Percentiles rank a stretch among this genome's conserved stretches.
phyloP scores from a whole-genome alignment of 2,329 filamentous ascomycete genomes.

The Xylariaceae sp. region DNA sequence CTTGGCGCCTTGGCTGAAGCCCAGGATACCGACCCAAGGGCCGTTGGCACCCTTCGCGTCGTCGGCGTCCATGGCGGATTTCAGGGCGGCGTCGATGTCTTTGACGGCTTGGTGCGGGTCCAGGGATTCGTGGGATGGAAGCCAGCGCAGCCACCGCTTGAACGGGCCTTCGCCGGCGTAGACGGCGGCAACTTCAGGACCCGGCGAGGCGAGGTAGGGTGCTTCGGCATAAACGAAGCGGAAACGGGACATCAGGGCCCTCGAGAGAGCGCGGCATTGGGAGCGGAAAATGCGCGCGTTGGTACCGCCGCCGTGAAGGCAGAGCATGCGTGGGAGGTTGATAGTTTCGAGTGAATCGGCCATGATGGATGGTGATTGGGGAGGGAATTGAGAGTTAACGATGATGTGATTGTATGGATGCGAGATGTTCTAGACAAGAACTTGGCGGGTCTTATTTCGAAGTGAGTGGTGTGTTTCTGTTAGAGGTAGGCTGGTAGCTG shows the following conservation, averaged over 20 bases:
- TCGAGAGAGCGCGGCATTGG: slow-evolving; percentile 55
- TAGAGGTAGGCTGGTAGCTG: no score
- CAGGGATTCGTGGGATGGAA: slow-evolving; percentile 45
- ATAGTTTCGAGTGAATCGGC: slow-evolving; percentile 6
- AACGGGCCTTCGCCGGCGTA: slow-evolving; percentile 65
- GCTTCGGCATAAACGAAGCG: slow-evolving; percentile 69
- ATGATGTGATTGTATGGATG: background rate
- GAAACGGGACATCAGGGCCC: slow-evolving; percentile 50
- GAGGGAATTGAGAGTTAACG: background rate
- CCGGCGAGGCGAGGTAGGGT: slow-evolving; percentile 58
- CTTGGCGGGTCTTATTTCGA: no score
- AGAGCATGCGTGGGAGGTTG: slow-evolving; percentile 62
- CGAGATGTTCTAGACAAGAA: no score
- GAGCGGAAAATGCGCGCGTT: slow-evolving; percentile 64
- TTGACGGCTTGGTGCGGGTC: slow-evolving; percentile 40
- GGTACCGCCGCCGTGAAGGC: slow-evolving; percentile 74
- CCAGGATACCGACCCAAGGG: slow-evolving; percentile 55
- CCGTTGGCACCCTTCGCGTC: slow-evolving; percentile 46
- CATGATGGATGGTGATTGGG: background rate
- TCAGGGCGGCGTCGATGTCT: slow-evolving; percentile 38
- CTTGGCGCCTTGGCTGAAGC: slow-evolving; percentile 64
- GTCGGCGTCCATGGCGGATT: slow-evolving; percentile 48
- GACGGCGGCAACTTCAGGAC: slow-evolving; percentile 57
- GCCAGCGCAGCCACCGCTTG: slow-evolving; percentile 56
- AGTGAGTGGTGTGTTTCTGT: no score